These are phyloP conservation scores for Friedmanniomyces simplex DNA, from an alignment of 495 filamentous ascomycete genomes.

Conservation along the genomic window DNA sequence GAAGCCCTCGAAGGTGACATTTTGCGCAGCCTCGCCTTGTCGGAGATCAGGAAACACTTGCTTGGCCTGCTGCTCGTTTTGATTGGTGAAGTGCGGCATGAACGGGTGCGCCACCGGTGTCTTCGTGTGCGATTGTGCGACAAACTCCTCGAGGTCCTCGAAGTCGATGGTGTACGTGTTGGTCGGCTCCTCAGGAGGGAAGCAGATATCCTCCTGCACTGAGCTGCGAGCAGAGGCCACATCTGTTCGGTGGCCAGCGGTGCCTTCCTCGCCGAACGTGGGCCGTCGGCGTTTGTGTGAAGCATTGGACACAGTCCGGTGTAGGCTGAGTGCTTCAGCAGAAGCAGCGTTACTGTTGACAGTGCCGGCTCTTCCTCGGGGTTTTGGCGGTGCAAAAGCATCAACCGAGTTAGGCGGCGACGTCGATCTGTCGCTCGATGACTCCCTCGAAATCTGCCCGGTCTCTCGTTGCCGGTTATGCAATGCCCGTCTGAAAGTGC, in stretches of 20 bases:
- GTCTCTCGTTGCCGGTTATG: constrained; percentile 35
- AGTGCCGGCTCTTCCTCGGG: constrained; percentile 53
- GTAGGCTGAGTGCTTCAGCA: constrained; percentile 49
- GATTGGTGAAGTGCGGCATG: constrained; percentile 16
- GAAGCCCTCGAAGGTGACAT: background rate
- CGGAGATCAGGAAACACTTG: constrained; percentile 58
- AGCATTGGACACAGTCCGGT: constrained; percentile 59
- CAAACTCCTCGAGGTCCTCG: constrained; percentile 78
- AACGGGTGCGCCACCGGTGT: constrained; percentile 27
- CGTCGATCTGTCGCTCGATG: constrained; percentile 53
- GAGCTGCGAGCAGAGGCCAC: constrained; percentile 32
- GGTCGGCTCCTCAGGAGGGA: constrained; percentile 52
- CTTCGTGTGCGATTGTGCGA: constrained; percentile 48
- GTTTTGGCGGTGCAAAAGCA: constrained; percentile 76
- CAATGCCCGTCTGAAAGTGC: constrained; percentile 28
- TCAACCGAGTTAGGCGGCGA: constrained; percentile 97
- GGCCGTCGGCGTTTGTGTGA: constrained; percentile 49
- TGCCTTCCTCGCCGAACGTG: constrained; percentile 49
- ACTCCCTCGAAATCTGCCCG: constrained; percentile 37
- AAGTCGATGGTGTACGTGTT: constrained; percentile 66
- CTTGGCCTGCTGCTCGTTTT: constrained; percentile 24
- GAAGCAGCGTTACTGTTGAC: constrained; percentile 49
- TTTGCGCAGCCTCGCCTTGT: constrained; percentile 25
- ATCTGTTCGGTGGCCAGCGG: constrained; percentile 37
- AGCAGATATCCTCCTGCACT: constrained; percentile 79